Base-by-base conservation (phyloP, 345 rosid genomes). In the Lepidium didymum region DNA sequence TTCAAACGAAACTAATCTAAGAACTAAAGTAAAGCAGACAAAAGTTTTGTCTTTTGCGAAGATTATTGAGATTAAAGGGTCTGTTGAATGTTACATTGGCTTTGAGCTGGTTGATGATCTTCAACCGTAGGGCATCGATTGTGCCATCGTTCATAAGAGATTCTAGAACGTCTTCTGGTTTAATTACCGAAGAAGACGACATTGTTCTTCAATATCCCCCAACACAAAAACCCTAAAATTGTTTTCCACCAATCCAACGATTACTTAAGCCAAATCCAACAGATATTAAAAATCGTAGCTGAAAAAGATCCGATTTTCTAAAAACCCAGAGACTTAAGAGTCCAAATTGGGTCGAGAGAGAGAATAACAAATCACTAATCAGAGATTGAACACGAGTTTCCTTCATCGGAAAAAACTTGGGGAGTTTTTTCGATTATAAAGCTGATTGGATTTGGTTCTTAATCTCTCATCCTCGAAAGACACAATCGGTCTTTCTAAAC, bases 91-190 rank as follows among this genome's bases (percentile, higher is more conserved):
- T 75, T 80, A 86, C 96, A 76, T 91, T 88, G 77, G 97, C 89
- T 84, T 88, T 88, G 68, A 91, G 91, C 85, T 91, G 91, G 66
- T 88, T 88, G 69, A 91, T 86, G 80, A 91, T 88, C 80, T 87
- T 86, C 70, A 85, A 79, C 54, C 96, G 82, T 45, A 91, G 88
- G 62, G 91, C 72, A 68, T 91, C 97, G 73, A 91, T 83, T 18
- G 97, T 84, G 1, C 96, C 97, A 74, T 91, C 97, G 70, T 91
- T 91, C 96, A 88, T 88, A 47, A 88, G 82, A 12, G 90, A 84
- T 77, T 86, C 96, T 46, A 91, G 78, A 36, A 88, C 92, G 69
- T 91, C 92, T 75, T 88, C 97, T 44, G 97, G 96, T 59, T 81
- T 78, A 42, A 91, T 84, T 51, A 91, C 86, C 10, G 89, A 82